Percentiles rank a stretch among this genome's conserved stretches.
phyloP scores from a whole-genome alignment of 306 rosid genomes.

The Medicago ruthenica region DNA sequence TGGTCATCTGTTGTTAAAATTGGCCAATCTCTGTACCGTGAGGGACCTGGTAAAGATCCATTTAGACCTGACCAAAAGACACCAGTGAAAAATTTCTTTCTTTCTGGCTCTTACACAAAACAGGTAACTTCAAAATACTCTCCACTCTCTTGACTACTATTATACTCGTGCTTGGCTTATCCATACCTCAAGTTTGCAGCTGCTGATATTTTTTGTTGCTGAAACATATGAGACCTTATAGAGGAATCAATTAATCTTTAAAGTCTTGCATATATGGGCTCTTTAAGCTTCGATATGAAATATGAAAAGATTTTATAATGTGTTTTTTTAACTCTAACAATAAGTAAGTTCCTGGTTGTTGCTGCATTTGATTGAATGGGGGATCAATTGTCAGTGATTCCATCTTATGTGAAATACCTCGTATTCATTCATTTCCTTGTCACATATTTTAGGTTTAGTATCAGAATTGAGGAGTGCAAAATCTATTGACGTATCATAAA shows the following conservation, averaged over 20 bases:
- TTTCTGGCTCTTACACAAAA: slow-evolving; percentile 93
- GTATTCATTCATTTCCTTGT: background rate
- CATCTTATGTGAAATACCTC: slow-evolving; percentile 17
- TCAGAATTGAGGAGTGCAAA: background rate
- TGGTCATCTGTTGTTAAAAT: slow-evolving; percentile 99
- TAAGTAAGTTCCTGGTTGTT: slow-evolving; percentile 8
- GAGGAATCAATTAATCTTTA: slow-evolving; percentile 6
- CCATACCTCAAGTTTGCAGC: slow-evolving; percentile 24
- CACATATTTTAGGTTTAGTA: background rate
- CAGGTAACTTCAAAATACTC: slow-evolving; percentile 56
- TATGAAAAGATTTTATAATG: slow-evolving; percentile 29
- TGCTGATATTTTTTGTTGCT: background rate
- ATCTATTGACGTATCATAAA: background rate
- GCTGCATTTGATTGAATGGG: slow-evolving; percentile 34
- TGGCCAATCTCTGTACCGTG: slow-evolving; percentile 94
- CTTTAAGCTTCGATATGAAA: slow-evolving; percentile 26
- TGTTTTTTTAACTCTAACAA: slow-evolving; percentile 12
- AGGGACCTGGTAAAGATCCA: slow-evolving; percentile 97
- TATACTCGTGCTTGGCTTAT: slow-evolving; percentile 23
- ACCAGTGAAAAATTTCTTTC: slow-evolving; percentile 90
- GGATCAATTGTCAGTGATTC: slow-evolving; percentile 9
- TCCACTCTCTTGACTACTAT: slow-evolving; percentile 1
- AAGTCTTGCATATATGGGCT: slow-evolving; percentile 10
- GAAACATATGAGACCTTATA: background rate
- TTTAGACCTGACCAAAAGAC: slow-evolving; percentile 97